phyloP scores from a whole-genome alignment of 2,329 filamentous ascomycete species.

The Trichoderma pleuroti region DNA sequence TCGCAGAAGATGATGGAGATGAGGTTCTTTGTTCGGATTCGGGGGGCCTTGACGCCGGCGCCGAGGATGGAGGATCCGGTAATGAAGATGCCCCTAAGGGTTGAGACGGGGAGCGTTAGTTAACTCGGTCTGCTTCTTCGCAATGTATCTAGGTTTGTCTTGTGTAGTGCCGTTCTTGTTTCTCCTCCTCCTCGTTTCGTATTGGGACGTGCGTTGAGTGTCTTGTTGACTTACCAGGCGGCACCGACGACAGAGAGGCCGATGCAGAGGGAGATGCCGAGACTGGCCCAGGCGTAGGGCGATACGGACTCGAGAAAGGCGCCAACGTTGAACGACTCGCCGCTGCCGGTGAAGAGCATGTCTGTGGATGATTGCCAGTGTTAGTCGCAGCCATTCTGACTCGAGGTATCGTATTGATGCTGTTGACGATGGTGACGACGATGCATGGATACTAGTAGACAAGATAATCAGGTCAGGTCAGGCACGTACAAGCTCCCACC shows the following conservation, averaged over 20 bases:
- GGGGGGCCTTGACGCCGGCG: constrained; percentile 91
- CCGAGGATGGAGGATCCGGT: constrained; percentile 97
- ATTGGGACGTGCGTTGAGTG: background rate
- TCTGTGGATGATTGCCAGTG: constrained; percentile 52
- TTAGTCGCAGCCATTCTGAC: background rate
- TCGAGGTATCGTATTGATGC: background rate
- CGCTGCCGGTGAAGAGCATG: constrained; percentile 96
- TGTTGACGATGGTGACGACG: background rate
- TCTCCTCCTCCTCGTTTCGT: background rate
- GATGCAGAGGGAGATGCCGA: constrained; percentile 92
- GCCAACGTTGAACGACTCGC: constrained; percentile 96
- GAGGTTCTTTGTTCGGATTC: constrained; percentile 98
- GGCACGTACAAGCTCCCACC: constrained; percentile 70
- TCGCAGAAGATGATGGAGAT: constrained; percentile 99
- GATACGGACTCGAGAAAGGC: constrained; percentile 92
- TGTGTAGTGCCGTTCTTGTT: background rate
- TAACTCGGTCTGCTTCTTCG: background rate
- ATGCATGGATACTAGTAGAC: too few relatives aligned
- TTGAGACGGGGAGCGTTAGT: background rate
- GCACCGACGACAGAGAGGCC: constrained; percentile 94
- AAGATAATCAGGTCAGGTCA: background rate
- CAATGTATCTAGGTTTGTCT: background rate
- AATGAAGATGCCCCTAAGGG: constrained; percentile 90
- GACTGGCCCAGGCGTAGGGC: constrained; percentile 86
- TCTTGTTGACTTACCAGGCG: constrained; percentile 78